Conservation (phyloP, 208 protist genomes). For the Jaenimonas drosophilae region DNA sequence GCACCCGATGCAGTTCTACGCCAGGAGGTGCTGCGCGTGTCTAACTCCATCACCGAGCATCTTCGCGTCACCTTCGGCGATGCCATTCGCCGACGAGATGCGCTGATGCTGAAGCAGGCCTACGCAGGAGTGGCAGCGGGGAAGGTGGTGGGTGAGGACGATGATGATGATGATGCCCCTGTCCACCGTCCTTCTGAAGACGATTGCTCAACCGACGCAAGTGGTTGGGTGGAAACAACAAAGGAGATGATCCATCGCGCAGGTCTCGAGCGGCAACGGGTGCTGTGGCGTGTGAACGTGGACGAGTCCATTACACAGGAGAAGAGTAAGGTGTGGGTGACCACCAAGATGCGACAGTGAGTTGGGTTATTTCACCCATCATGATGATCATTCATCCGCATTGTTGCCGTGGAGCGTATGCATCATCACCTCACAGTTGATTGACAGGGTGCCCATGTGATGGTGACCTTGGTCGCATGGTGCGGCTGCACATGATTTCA, state of each 20-base stretch:
- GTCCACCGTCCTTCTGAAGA: too few species aligned
- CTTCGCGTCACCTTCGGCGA: conserved; percentile 62
- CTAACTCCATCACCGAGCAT: conserved; percentile 51
- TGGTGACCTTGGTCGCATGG: too few species aligned
- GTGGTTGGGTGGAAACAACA: conserved; percentile 34
- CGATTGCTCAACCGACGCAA: not conserved
- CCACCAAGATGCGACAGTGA: conserved; percentile 34
- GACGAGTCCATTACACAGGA: conserved; percentile 25
- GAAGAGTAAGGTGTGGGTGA: conserved; percentile 68
- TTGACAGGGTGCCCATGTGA: too few species aligned
- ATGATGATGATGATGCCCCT: conserved; percentile 20
- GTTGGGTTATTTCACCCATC: not conserved
- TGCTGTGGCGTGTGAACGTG: conserved; percentile 63
- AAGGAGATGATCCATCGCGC: conserved; percentile 35
- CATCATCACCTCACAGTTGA: too few species aligned
- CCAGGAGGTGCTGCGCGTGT: conserved; percentile 43
- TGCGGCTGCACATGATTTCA: not conserved
- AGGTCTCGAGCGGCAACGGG: conserved; percentile 33
- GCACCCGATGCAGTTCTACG: conserved; percentile 21
- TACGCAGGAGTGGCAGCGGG: conserved; percentile 6
- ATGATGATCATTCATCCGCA: too few species aligned
- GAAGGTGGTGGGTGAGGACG: conserved; percentile 5
- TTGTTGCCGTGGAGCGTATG: too few species aligned
- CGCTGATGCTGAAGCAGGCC: conserved; percentile 68
- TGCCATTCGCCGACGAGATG: conserved; percentile 62